Base-by-base conservation (phyloP, 192 early-diverging fungal species). In the Allomyces javanicus region DNA sequence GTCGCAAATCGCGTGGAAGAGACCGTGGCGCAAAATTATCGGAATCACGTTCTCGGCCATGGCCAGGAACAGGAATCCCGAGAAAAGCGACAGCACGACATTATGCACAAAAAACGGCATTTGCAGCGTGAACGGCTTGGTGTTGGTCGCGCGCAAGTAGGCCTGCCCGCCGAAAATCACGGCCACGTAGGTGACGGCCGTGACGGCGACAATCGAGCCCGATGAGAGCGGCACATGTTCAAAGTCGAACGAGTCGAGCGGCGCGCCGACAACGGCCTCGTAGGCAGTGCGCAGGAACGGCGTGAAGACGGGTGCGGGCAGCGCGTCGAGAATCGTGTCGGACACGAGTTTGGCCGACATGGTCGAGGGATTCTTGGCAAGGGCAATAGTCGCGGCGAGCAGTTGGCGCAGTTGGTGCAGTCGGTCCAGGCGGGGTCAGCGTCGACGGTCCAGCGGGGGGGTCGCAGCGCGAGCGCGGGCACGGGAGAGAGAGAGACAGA, bases 21-120 rank as follows among this genome's bases (percentile, higher is more conserved):
- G 58, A 25, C 90, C 90, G 55, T 91, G 72, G 27, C 78, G 68
- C 55, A 73, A 77, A 27, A 89, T 62, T 44, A 86, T 89, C 44
- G 90, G 88, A 58, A 78, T 72, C 26, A 93, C 70, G 73, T 89
- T 81, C 74, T 91, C 88, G 55, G 88, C 73, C 68, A 91, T 86
- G 63, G 88, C 72, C 4, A 83, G 69, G 64, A 93, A 77, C 44
- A 93, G 78, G 4, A 75, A 74, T 24, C 78, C 76, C 44, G 91
- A 93, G 21, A 78, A 72, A 9, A 83, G 67, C 3, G 88, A 87
- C 69, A 93, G 78, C 19, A 86, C 67, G 43, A 88, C 78, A 72
- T 93, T 93, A 75, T 93, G 91, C 66, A 89, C 26, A 74, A 89
- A 86, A 66, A 91, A 89, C 26, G 84, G 69, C 63, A 76, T 63